Percentiles rank a stretch among this genome's conserved stretches.
Evolutionary conservation across 768 basidiomycete species (phyloP).

Genomic region (Phaeotremella skinneri): DNA sequence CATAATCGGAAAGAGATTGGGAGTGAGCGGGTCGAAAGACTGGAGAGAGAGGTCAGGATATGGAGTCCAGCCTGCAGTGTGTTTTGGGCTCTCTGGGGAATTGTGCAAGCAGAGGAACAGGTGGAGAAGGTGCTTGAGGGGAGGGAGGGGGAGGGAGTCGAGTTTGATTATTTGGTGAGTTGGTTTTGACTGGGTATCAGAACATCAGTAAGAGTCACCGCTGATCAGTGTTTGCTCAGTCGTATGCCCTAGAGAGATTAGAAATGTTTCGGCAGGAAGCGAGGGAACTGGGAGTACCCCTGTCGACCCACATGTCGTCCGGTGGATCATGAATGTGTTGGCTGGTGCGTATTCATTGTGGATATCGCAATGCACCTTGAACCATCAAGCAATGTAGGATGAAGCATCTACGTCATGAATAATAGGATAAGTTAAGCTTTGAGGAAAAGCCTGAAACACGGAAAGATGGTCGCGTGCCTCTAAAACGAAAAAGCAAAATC

Average conservation of each 20-base stretch:
- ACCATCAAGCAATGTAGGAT: too few species aligned
- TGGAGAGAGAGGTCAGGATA: slow-evolving; percentile 74
- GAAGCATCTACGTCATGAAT: too few species aligned
- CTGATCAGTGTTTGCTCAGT: slow-evolving; percentile 33
- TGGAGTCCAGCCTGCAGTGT: slow-evolving; percentile 92
- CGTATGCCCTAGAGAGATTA: slow-evolving; percentile 62
- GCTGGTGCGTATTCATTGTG: too few species aligned
- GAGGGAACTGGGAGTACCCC: slow-evolving; percentile 39
- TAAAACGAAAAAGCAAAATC: too few species aligned
- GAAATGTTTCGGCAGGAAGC: slow-evolving; percentile 54
- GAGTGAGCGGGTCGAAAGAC: slow-evolving; percentile 58
- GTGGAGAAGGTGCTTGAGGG: slow-evolving; percentile 52
- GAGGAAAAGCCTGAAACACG: too few species aligned
- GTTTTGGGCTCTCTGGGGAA: slow-evolving; percentile 92
- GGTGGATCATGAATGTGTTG: too few species aligned
- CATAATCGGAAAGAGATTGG: slow-evolving; percentile 39
- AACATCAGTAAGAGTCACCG: background rate
- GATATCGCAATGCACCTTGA: too few species aligned
- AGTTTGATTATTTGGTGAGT: slow-evolving; percentile 78
- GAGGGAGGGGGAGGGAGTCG: slow-evolving; percentile 55
- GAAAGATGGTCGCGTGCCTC: too few species aligned
- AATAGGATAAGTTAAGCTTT: too few species aligned
- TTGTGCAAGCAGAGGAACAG: slow-evolving; percentile 68
- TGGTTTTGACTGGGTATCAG: background rate
- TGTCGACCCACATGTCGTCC: too few species aligned